A percentile compares a stretch with the other conserved stretches of the same genome.
Evolutionary conservation across 257 asterid genomes (phyloP).

Genomic region (Rhazya stricta): DNA sequence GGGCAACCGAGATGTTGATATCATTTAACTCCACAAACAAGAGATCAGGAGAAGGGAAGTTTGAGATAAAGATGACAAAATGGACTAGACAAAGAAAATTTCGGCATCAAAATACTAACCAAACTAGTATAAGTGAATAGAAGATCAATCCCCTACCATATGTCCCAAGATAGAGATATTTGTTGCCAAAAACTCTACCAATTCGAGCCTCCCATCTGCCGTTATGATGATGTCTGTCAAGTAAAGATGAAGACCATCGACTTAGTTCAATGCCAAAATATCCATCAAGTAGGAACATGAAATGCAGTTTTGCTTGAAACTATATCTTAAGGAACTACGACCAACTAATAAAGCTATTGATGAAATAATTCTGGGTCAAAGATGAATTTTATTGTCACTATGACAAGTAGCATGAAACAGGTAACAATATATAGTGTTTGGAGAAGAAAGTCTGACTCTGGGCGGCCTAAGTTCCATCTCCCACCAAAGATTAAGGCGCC

Average conservation of each 20-base stretch:
- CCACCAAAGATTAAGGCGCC: constrained; percentile 1
- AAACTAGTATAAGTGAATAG: neutral
- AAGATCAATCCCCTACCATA: constrained; percentile 59
- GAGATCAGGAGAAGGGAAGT: neutral
- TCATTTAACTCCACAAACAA: neutral
- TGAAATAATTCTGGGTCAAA: no score
- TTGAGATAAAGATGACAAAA: neutral
- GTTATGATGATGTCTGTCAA: constrained; percentile 81
- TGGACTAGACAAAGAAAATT: neutral
- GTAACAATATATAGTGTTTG: no score
- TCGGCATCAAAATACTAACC: neutral
- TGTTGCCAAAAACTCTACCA: constrained; percentile 94
- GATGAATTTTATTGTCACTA: no score
- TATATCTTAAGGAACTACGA: neutral
- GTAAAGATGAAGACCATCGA: neutral
- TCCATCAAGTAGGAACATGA: neutral
- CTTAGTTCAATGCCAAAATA: constrained; percentile 8
- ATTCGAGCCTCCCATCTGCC: constrained; percentile 99
- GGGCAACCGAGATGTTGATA: constrained; percentile 32
- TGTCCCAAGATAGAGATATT: constrained; percentile 92
- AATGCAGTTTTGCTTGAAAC: neutral
- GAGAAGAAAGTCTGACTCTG: neutral
- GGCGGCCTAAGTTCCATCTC: neutral
- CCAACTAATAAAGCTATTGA: neutral
- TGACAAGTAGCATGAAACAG: no score